Evolutionary conservation across 257 asterid species (phyloP), one percentile per base, ranked within the genome.

Genomic region (Verbena officinalis): DNA sequence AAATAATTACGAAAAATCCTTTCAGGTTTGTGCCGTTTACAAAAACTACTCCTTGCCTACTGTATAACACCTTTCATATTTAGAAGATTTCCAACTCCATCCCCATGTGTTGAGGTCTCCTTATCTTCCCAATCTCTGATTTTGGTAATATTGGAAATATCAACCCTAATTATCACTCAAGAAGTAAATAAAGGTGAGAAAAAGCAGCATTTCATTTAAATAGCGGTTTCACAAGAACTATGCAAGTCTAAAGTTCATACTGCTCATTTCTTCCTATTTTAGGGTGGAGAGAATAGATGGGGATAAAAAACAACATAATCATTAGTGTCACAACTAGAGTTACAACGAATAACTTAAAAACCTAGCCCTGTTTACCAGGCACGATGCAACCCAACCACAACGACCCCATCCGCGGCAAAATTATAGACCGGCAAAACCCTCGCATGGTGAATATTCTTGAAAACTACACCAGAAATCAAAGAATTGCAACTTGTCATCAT

Each of bases 281-380:
- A 0, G 48, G 67, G 61, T 52, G 57, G 40, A 36, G 40, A 36
- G 3, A 7, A 30, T 2, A 27, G 59, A 38, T 19, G 24, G 49
- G 45, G 59, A 15, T 44, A 36, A 3, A 36, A 36, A 4, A 36
- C 3, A 9, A 42, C 49, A 69, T 43, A 21, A 58, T n/a, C 21
- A 36, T 40, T 68, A 49, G 60, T 30, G 72, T 77, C 72, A 77
- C 78, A 72, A 39, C 58, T 24, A 57, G 64, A 77, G 45, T 56
- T n/a, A 64, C 75, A 64, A 71, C 30, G 61, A 64, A 46, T 70
- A 66, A 69, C 55, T 69, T 73, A 66, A 73, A 48, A 39, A 70
- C 34, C 71, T 36, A 55, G 16, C 66, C 61, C 59, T n/a, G 49
- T 68, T 42, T 65, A 71, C 31, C 27, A 23, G 1, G 65, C 42